Evolutionary conservation across 75 land plant genomes (phyloP), one percentile per base, ranked within the genome.

Genomic region (Chamaecyparis obtusa): DNA sequence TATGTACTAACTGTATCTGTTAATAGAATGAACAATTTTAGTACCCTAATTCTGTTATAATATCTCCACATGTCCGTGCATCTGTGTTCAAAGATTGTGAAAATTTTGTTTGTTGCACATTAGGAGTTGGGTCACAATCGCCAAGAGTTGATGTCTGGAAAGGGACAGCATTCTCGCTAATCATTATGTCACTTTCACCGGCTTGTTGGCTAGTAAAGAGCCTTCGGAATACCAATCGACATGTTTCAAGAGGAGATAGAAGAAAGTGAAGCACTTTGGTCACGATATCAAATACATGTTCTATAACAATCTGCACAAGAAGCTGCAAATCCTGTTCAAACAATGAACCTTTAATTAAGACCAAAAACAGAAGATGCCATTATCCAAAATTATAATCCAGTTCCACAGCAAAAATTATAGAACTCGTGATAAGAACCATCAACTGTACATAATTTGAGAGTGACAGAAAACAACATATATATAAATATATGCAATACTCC

Each of bases 1-100:
- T 81, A 46, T 46, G 30, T n/a, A n/a, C 54, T n/a, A 46, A 46
- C 46, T 44, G 54, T 81, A 46, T 33, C 76, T 11, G 36, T 33
- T 33, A 33, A 49, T 33, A 74, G 37, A 84, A 48, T 36, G 46
- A 75, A 46, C 3, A 55, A 74, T n/a, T 57, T 55, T 88, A 75
- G 35, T 91, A 98, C 99, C 99, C 99, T 51, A 95, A 90, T 83
- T 94, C 99, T 75, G 94, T 95, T 56, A 98, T 98, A 74, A 98
- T 92, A 92, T 98, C 99, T 81, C 91, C 88, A 85, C 99, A 98
- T 48, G 99, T 97, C 43, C 99, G 90, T 69, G 94, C 93, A 93
- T 98, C 99, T 49, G 97, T 97, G 80, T 98, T 97, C 87, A 98
- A 87, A 21, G 95, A 78, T 36, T 89, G 88, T 46, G 90, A 85